Percentiles rank a stretch among this genome's conserved stretches.
These are phyloP conservation scores for Chamaecyparis obtusa DNA, from an alignment of 75 land plant genomes.

Conservation along the genomic window DNA sequence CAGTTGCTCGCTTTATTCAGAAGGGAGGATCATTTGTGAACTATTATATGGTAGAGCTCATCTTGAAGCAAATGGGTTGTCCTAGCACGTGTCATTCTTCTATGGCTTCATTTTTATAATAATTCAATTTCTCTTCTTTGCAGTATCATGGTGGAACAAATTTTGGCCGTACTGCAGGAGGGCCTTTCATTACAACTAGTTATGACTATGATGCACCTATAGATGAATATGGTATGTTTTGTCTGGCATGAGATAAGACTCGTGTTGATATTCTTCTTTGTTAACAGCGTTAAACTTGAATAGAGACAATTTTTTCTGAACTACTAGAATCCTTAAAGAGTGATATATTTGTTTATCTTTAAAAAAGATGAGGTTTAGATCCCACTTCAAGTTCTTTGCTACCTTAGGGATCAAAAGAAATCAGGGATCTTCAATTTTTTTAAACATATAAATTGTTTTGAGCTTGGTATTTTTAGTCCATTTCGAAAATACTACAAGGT, in stretches of 20 bases:
- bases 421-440: not conserved
- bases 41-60: constrained; percentile 63
- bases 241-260: not conserved
- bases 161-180: constrained; percentile 47
- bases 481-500: not conserved
- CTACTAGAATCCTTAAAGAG: not conserved
- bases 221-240: constrained; percentile 39
- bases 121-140: not conserved
- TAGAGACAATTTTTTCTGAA: not conserved
- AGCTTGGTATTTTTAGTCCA: not conserved
- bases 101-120: not conserved
- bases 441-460: not conserved
- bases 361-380: not conserved
- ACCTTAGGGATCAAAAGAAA: not conserved
- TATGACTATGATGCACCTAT: constrained; percentile 51
- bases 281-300: not conserved
- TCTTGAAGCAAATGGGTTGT: not conserved
- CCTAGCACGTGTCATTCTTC: not conserved
- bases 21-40: constrained; percentile 61
- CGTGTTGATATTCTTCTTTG: not conserved
- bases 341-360: not conserved
- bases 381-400: not conserved
- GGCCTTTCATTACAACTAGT: constrained; percentile 41
- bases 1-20: constrained; percentile 65
- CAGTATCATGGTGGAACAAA: constrained; percentile 52